Percentiles rank a stretch among this genome's conserved stretches.
Evolutionary conservation across 1,284 basidiomycete genomes (phyloP).

Genomic region (Naganishia liquefaciens): DNA sequence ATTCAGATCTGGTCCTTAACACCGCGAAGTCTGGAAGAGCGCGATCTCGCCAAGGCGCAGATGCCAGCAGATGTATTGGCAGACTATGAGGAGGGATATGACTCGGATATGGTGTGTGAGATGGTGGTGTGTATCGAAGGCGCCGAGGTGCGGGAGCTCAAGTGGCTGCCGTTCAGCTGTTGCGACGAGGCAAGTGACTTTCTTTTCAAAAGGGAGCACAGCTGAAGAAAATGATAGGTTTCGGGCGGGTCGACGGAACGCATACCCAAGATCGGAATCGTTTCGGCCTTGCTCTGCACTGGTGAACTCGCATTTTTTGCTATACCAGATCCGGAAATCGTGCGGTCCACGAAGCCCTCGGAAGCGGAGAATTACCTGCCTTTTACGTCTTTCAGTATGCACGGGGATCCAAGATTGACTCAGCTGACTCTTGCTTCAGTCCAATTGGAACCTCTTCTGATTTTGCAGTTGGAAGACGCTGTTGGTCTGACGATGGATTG

Average conservation of each 20-base stretch:
- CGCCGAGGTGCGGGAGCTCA: constrained; percentile 72
- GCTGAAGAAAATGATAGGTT: constrained; percentile 18
- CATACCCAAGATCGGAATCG: constrained; percentile 67
- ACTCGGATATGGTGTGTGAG: constrained; percentile 42
- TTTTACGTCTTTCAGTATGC: constrained; percentile 38
- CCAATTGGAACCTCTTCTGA: constrained; percentile 60
- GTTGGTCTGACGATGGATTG: constrained; percentile 76
- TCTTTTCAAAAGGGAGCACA: constrained; percentile 27
- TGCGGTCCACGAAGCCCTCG: constrained; percentile 31
- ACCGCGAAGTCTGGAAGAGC: constrained; percentile 27
- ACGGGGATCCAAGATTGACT: constrained; percentile 11
- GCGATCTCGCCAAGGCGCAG: constrained; percentile 8
- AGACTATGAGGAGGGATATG: constrained; percentile 21
- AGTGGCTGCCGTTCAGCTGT: constrained; percentile 84
- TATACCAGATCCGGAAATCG: constrained; percentile 68
- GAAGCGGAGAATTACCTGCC: constrained; percentile 28
- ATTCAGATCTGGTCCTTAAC: constrained; percentile 54
- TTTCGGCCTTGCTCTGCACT: constrained; percentile 80
- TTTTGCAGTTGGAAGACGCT: constrained; percentile 71
- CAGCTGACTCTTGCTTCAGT: neutral
- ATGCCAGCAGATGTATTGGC: constrained; percentile 28
- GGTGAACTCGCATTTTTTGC: constrained; percentile 73
- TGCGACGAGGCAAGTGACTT: constrained; percentile 60
- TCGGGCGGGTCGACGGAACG: neutral
- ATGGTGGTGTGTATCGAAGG: constrained; percentile 66